Base-by-base conservation (phyloP, 805 yeast species). In the Zygotorulaspora danielsina region DNA sequence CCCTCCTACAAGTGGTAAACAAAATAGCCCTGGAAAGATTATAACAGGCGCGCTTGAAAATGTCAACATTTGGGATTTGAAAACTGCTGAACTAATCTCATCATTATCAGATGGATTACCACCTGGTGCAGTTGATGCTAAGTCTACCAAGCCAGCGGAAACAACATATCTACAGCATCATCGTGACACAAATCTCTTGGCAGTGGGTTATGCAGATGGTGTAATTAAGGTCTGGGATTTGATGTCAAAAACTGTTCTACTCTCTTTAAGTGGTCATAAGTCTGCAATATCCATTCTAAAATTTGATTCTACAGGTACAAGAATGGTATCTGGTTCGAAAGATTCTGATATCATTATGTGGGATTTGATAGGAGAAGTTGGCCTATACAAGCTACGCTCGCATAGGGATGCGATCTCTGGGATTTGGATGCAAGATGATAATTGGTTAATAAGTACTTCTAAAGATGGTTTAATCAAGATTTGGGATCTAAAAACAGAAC, bases 341-440 rank as follows among this genome's bases (percentile, higher is more conserved):
- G 99, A 93, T 62, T 75, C 96, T 3, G 70, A 76, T 39, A 77
- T 90, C 22, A 82, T 93, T 46, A 71, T 88, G 50, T 93, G 99
- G 99, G 99, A 93, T 66, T 73, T 93, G 39, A 89, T 93, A 11
- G 84, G 86, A 7, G 99, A 93, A 68, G 79, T 76, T 19, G 99
- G 99, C 9, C 64, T 90, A 22, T 84, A 76, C 66, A 82, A 90
- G 54, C 71, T 93, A 44, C 78, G 84, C 59, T 88, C 97, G 5
- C 98, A 93, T 61, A 81, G 84, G 59, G 90, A 87, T 50, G 84
- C 81, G 50, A 82, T 93, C 49, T 89, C 96, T 1, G 94, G 94
- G 0, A 51, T 87, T 28, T 63, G 70, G 46, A 42, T 47, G 17
- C 59, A 58, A 4, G 81, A 76, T 45, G 82, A 74, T n/a, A 59